Base-by-base conservation (phyloP, 2,329 filamentous ascomycete species). In the Myriosclerotinia duriaeana region DNA sequence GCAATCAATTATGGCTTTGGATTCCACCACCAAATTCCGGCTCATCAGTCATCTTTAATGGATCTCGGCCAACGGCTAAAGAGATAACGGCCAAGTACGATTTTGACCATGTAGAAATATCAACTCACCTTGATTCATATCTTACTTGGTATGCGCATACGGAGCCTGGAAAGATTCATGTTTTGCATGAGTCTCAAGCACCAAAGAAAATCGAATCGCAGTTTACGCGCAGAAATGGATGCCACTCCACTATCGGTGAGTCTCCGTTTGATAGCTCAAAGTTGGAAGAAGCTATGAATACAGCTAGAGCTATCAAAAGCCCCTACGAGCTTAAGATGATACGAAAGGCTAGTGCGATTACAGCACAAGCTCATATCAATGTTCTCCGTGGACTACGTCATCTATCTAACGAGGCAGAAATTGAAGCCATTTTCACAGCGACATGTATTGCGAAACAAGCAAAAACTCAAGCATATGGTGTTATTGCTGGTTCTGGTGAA, bases 251-350 rank as follows among this genome's bases (percentile, higher is more conserved):
- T 38, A 53, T 65, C 42, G 50, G 52, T n/a, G 44, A 44, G n/a
- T 58, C 62, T 36, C 64, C 72, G 38, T 78, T 88, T 69, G 82
- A 89, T 76, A 77, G 78, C 53, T 75, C 76, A 17, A 79, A 78
- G 12, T 81, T 97, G 12, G 84, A 84, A 70, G 83, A 84, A 1
- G 90, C 91, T 60, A 93, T 97, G 78, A 89, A 97, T 75, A 84
- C 87, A 65, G 89, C 89, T 30, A 89, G 94, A 42, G 89, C 94
- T 1, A 82, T 91, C 77, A 98, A 98, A 80, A 89, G 91, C 56
- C 83, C 85, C n/a, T 92, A 96, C 76, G 94, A 99, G 76, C 83
- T 98, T 63, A 87, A 86, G 5, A 85, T 95, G 71, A 89, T 98
- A 74, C 87, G 89, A 20, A 87, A 88, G 67, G 94, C 95, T 44